Base-by-base conservation (phyloP, 176 grass and related monocot genomes). In the Avena insularis region DNA sequence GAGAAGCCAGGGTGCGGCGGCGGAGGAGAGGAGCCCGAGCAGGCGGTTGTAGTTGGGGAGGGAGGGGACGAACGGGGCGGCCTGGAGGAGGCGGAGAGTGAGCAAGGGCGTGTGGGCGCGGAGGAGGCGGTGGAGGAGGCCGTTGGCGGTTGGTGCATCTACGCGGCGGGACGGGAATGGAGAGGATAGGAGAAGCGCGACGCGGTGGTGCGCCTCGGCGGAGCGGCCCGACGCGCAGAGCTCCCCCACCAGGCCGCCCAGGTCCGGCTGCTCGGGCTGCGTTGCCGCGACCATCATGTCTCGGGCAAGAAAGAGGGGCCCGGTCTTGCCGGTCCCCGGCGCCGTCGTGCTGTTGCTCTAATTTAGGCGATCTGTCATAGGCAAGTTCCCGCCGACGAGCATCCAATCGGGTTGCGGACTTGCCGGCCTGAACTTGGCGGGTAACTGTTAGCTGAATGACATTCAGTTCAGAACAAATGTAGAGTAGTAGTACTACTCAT, bases 161-260 rank as follows among this genome's bases (percentile, higher is more conserved):
- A 86, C 54, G 81, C n/a, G 60, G 63, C 73, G 89, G 19, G 62
- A 76, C 51, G 63, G 35, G 86, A 61, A 72, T 77, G 76, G 5
- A 56, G 91, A 75, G 61, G 89, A 63, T 50, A 93, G 82, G 57
- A 94, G 61, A 7, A 95, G 87, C 38, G 88, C 88, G 29, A 91
- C 86, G 58, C 95, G 93, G 68, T 76, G 91, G 91, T 97, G 95
- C 51, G 91, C 95, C 85, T 97, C 93, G 50, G 88, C 69, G 57
- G 93, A 88, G 49, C 91, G 95, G 54, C 87, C 91, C 15, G 83
- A 81, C 14, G 82, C 62, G 87, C 95, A 95, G 62, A 97, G 95
- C 47, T 21, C 77, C 19, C 82, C 83, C 60, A 90, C 88, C 40
- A 90, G 83, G 40, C 21, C 12, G 67, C 71, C 75, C 82, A 89